Conservation (phyloP, 2,329 filamentous ascomycete species). For the Aureobasidium leucospermi region DNA sequence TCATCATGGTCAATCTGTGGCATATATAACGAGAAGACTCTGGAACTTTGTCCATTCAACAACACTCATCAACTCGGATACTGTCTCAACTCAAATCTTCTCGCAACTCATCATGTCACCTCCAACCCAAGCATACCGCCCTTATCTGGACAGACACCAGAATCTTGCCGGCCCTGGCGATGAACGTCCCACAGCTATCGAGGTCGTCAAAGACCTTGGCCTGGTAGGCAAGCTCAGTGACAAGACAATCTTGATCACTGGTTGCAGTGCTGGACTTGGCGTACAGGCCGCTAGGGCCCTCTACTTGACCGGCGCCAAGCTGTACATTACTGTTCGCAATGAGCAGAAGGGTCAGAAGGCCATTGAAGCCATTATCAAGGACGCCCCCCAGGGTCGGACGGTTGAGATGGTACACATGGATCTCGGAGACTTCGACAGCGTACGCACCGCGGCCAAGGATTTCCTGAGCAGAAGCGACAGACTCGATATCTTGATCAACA, state of each 20-base stretch:
- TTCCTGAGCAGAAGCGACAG: conserved; percentile 26
- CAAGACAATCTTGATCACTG: conserved; percentile 39
- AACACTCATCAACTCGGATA: no score
- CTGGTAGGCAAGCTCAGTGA: conserved; percentile 28
- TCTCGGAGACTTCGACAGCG: conserved; percentile 27
- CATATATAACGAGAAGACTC: no score
- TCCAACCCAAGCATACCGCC: not conserved
- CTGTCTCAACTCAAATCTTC: not conserved
- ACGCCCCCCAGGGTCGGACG: not conserved
- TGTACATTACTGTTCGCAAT: conserved; percentile 38
- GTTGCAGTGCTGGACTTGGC: conserved; percentile 38
- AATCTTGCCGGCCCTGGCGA: not conserved
- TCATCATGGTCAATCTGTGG: no score
- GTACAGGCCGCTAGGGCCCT: conserved; percentile 41
- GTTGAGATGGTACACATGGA: conserved; percentile 16
- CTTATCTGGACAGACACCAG: not conserved
- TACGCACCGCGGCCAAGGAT: conserved; percentile 29
- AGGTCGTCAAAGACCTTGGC: conserved; percentile 22
- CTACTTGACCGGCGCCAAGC: conserved; percentile 37
- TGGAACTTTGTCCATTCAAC: no score
- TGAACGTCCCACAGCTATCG: conserved; percentile 19
- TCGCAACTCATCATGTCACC: not conserved
- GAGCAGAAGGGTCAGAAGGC: not conserved
- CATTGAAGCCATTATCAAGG: not conserved
- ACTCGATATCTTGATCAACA: conserved; percentile 37